Evolutionary conservation across 768 basidiomycete species (phyloP), one percentile per base, ranked within the genome.

Genomic region (Leccinum obscurum): DNA sequence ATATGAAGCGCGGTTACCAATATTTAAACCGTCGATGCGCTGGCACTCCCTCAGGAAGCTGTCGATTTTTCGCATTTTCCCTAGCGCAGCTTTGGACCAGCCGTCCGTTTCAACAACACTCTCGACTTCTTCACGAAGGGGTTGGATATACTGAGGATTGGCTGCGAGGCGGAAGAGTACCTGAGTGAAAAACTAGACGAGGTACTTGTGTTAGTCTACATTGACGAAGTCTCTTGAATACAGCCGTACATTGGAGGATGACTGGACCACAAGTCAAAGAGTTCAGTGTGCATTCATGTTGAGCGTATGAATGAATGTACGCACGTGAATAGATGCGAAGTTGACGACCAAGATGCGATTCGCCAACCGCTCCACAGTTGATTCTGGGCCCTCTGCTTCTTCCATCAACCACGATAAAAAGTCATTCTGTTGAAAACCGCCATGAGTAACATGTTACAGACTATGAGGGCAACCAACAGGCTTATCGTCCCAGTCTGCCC

Each of bases 331-430:
- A 2, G 67, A 63, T 1, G 67, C 68, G 50, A 69, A 61, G 35
- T 56, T 69, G 49, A 63, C 11, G 15, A 46, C 3, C 52, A 69
- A 26, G 0, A 67, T 22, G 22, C 68, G 68, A 5, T 14, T 26
- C 6, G 62, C 58, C 66, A 77, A 55, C 72, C 71, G n/a, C 15
- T 62, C 35, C 2, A 59, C 24, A 0, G 70, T 55, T 17, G 37
- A 17, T 46, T 72, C 61, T 30, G 61, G 22, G 17, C 65, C 62
- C 2, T 56, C 30, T 3, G 70, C 74, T 3, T 59, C 65, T 4
- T 72, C 70, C 44, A 75, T 64, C 22, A 74, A 50, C 72, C 75
- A 77, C 1, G 67, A 62, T 11, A 78, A 44, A 44, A 77, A 44
- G 54, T 78, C 77, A n/a, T 68, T 69, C 77, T 77, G 34, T 30